Conservation (phyloP, 306 rosid species). For the Boehmeria nivea region DNA sequence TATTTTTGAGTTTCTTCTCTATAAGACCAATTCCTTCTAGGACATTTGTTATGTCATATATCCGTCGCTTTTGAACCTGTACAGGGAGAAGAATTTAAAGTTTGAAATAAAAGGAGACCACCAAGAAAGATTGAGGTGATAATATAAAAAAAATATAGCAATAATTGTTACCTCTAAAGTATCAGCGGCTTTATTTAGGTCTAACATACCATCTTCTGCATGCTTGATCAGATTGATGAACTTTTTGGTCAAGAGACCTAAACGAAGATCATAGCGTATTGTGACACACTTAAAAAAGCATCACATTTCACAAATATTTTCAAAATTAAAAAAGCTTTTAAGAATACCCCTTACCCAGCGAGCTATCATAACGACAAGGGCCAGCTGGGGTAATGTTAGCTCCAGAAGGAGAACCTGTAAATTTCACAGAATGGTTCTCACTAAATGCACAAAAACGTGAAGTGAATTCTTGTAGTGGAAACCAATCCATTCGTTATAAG, state of each 20-base stretch:
- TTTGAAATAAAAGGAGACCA: constrained; percentile 22
- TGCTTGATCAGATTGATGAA: constrained; percentile 88
- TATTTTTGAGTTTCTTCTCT: constrained; percentile 93
- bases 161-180: constrained; percentile 66
- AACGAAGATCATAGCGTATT: constrained; percentile 16
- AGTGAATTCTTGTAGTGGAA: not conserved
- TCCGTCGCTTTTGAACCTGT: constrained; percentile 96
- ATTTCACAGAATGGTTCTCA: constrained; percentile 15
- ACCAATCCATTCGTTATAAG: not conserved
- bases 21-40: constrained; percentile 99
- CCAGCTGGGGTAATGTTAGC: constrained; percentile 85
- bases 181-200: constrained; percentile 90
- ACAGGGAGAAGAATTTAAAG: constrained; percentile 23
- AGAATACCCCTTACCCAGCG: constrained; percentile 58
- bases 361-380: constrained; percentile 98
- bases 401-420: constrained; percentile 87
- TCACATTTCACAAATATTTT: too few species aligned
- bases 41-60: constrained; percentile 97
- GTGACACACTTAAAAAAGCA: not conserved
- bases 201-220: constrained; percentile 73
- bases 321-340: not conserved
- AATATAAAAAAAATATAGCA: not conserved
- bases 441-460: constrained; percentile 1
- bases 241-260: constrained; percentile 91
- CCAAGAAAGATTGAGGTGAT: constrained; percentile 19